Base-by-base conservation (phyloP, 2,329 filamentous ascomycete species). In the Ascochyta koolunga region DNA sequence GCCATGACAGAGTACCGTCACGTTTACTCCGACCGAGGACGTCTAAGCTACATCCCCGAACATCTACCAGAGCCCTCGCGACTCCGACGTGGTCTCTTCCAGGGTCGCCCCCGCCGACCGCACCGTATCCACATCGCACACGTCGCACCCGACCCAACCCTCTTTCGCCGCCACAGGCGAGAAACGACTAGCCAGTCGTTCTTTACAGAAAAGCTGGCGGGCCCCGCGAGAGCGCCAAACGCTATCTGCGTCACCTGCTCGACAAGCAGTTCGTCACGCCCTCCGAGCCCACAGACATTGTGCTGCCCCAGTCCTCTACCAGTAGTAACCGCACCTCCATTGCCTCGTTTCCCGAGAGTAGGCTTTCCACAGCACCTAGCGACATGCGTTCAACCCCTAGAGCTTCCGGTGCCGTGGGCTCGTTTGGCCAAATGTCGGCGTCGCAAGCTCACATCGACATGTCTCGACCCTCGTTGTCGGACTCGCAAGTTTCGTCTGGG, bases 121-220 rank as follows among this genome's bases (percentile, higher is more conserved):
- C 82, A 84, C 62, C 82, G 81, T 36, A 84, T 85, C 56, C 80
- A 82, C 67, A 83, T 85, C 54, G 77, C 76, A 54, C 79, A 77
- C 51, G 82, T 79, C 58, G 78, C 71, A 37, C 78, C 56, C 69
- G 80, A 79, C 47, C 71, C 72, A n/a, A 67, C 60, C 36, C 45
- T 70, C 46, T 54, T 61, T 56, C 59, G 55, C 41, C 57, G 56
- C 62, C 68, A 65, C 27, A 59, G 53, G 57, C 61, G 62, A 65
- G 68, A 65, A 67, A 68, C 62, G 62, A 65, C 65, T 61, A 71
- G 56, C 59, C 72, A 67, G 56, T 67, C 71, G 41, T 68, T 69
- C 60, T 66, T 75, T 21, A 70, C 73, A 57, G 69, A 77, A 75
- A 79, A 80, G 69, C 77, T 83, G 80, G 80, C 79, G 73, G 77